Percentiles rank a stretch among this genome's conserved stretches.
Evolutionary conservation across 306 rosid genomes (phyloP).

Genomic region (cucumber (Cucumis sativus)): Cucumber_9930_V3 NC_026660.2:31082001-31082500

Average conservation of each 20-base stretch:
- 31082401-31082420: not conserved
- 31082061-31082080: not conserved
- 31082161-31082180: slow-evolving; percentile 68
- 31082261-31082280: not conserved
- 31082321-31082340: slow-evolving; percentile 94
- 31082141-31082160: not conserved
- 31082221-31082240: not conserved
- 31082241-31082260: not conserved
- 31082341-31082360: not conserved
- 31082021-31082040: not conserved
- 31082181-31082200: slow-evolving; percentile 66
- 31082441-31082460: not conserved
- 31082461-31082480: not conserved
- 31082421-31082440: not conserved
- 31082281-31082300: slow-evolving; percentile 58
- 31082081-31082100: not conserved
- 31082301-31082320: slow-evolving; percentile 55
- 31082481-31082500: not conserved
- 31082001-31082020: not conserved
- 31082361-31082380: too few relatives aligned
- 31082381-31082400: not conserved
- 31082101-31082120: not conserved
- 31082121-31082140: not conserved
- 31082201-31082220: slow-evolving; percentile 26
- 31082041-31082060: not conserved